These are phyloP conservation scores for Viola odorata DNA, from an alignment of 345 rosid species.

Conservation along the genomic window DNA sequence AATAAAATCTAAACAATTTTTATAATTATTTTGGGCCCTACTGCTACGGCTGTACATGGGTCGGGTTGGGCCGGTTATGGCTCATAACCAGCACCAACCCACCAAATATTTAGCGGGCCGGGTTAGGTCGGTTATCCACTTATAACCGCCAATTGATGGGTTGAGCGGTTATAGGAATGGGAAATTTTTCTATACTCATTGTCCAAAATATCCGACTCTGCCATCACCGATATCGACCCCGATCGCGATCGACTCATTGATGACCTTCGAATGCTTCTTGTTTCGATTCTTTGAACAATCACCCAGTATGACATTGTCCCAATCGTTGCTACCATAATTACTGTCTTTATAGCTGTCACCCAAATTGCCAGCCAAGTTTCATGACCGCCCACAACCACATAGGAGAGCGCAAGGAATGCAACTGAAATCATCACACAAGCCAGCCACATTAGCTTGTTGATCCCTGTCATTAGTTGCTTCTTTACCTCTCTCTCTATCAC, in stretches of 20 bases:
- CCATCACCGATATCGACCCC: constrained; percentile 43
- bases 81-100: too few species aligned
- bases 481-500: constrained; percentile 75
- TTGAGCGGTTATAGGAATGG: too few species aligned
- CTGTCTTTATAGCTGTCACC: constrained; percentile 52
- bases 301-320: constrained; percentile 94
- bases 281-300: constrained; percentile 50
- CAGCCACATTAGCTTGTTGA: constrained; percentile 94
- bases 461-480: constrained; percentile 78
- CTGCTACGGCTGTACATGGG: too few species aligned
- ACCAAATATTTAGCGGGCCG: too few species aligned
- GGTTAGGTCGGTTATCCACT: too few species aligned
- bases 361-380: constrained; percentile 55
- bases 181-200: too few species aligned
- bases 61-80: too few species aligned
- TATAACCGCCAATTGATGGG: too few species aligned
- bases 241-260: constrained; percentile 44
- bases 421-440: constrained; percentile 81
- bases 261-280: constrained; percentile 41
- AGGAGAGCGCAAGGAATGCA: constrained; percentile 74
- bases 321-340: constrained; percentile 73
- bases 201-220: constrained; percentile 32
- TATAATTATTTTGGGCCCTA: too few species aligned
- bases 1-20: too few species aligned
- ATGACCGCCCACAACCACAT: constrained; percentile 57